These are phyloP conservation scores for Cytidiella melzeri DNA, from an alignment of 768 basidiomycete genomes.

Conservation along the genomic window DNA sequence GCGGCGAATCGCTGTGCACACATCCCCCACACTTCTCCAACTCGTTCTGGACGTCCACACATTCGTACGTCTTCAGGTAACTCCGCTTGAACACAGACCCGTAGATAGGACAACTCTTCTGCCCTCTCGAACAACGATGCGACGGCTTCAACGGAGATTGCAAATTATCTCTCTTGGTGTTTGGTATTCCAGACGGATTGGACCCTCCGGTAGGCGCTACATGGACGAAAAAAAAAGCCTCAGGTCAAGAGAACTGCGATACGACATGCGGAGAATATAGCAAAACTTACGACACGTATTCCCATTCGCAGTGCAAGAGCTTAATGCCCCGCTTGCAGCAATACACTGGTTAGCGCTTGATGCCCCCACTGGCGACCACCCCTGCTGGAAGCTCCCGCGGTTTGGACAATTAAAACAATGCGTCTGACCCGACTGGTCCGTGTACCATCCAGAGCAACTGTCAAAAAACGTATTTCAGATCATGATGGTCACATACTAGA, in stretches of 20 bases:
- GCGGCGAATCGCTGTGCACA: conserved; percentile 15
- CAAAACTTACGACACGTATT: conserved; percentile 18
- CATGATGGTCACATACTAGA: neutral
- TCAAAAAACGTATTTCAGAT: neutral
- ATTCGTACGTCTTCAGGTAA: conserved; percentile 12
- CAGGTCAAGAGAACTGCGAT: neutral
- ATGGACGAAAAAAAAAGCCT: neutral
- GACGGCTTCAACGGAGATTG: neutral
- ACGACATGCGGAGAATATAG: too few relatives aligned
- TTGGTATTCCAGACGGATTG: conserved; percentile 5
- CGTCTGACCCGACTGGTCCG: conserved; percentile 13
- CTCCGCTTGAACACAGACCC: conserved; percentile 4
- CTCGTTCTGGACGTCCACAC: conserved; percentile 17
- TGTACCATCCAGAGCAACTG: conserved; percentile 19
- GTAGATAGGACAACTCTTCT: conserved; percentile 14
- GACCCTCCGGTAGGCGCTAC: conserved; percentile 12
- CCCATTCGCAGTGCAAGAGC: conserved; percentile 7
- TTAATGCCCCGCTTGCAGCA: conserved; percentile 7
- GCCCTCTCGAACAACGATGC: conserved; percentile 8
- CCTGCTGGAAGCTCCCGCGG: conserved; percentile 5
- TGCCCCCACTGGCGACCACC: conserved; percentile 13
- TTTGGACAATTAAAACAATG: conserved; percentile 17
- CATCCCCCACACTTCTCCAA: conserved; percentile 23
- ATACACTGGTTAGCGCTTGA: conserved; percentile 10
- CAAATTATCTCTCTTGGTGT: neutral